Conservation (phyloP, 2,329 filamentous ascomycete genomes). For the Talaromyces sp. region DNA sequence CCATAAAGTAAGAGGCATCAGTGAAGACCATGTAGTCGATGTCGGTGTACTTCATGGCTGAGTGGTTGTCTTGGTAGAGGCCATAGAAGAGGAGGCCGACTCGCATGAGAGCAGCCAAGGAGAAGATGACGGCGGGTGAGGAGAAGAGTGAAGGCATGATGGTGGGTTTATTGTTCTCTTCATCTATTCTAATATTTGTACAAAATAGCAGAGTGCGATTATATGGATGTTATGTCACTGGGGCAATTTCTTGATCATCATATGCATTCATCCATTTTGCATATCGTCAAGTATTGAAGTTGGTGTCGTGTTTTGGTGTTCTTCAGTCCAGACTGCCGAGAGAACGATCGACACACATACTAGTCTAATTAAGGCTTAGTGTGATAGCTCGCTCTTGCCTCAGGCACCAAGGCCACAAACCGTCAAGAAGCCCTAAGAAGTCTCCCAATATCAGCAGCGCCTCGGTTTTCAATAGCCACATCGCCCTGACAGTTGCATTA, state of each 20-base stretch:
- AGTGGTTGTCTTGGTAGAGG: conserved; percentile 86
- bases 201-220: too few relatives aligned
- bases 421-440: background rate
- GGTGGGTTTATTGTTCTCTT: background rate
- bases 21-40: conserved; percentile 99
- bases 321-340: background rate
- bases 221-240: background rate
- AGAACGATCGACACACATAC: background rate
- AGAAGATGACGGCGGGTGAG: conserved; percentile 34
- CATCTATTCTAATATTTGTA: background rate
- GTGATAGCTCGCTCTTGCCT: background rate
- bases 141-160: conserved; percentile 14
- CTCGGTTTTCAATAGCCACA: too few relatives aligned
- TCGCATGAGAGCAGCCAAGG: conserved; percentile 59
- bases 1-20: conserved; percentile 77
- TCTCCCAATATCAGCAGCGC: background rate
- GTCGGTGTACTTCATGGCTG: conserved; percentile 94
- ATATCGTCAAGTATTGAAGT: background rate
- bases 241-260: background rate
- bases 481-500: too few relatives aligned
- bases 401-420: background rate
- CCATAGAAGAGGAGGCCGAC: conserved; percentile 77
- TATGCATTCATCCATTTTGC: background rate
- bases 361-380: background rate
- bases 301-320: background rate